Evolutionary conservation across 805 yeast species (phyloP), one percentile per base, ranked within the genome.

Genomic region (Yamadazyma olivae): DNA sequence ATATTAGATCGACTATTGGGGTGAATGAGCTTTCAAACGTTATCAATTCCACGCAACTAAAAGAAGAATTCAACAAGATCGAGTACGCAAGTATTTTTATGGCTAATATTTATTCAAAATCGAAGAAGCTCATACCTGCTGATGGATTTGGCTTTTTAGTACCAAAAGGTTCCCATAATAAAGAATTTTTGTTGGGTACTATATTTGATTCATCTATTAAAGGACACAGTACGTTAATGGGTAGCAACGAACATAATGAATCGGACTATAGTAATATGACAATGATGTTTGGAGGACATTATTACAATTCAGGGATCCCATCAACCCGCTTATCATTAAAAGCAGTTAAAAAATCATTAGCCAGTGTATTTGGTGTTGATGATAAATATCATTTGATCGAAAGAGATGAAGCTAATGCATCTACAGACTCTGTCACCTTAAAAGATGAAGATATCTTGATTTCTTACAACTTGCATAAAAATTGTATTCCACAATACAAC

Each of bases 191-290:
- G 12, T 64, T 91, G 20, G 99, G 99, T 3, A 87, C 88, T 5
- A 88, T 93, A 14, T 91, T 83, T 60, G 98, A 91, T 57, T 86
- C 96, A 1, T 88, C 87, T 36, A 76, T 87, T 16, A 93, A 85
- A 50, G 72, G 75, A 45, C 74, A 78, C 33, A 24, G 33, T 8
- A n/a, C 38, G 9, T 17, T 17, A 17, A 6, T 15, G 6, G 21
- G 17, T 2, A n/a, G 26, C 6, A 13, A n/a, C 4, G 33, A 37
- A 17, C 27, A 44, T 14, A 37, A 20, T 9, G 20, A 12, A 5
- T 27, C 22, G 10, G 31, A 64, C 0, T 81, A 79, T 46, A 77
- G 88, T 4, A 87, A 84, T 48, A 53, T 90, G 37, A 93, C 99
- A 0, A 73, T 87, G 17, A 91, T 91, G 97, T 62, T 89, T 48